Conservation (phyloP, 2,329 filamentous ascomycete species). For the Tolypocladium cylindrosporum region DNA sequence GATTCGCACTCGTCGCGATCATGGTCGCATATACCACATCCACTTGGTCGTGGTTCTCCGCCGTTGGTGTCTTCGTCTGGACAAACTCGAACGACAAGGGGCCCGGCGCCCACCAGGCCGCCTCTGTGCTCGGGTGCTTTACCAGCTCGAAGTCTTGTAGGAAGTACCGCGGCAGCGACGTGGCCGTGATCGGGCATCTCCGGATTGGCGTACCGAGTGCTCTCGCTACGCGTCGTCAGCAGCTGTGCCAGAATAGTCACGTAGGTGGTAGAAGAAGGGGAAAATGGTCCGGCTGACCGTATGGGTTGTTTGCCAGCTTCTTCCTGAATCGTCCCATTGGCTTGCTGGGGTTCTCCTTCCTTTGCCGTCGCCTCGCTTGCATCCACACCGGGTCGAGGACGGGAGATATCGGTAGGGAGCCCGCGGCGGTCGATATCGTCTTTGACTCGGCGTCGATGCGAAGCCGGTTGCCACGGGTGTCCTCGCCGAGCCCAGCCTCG, state of each 20-base stretch:
- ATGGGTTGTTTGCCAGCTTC: conserved; percentile 52
- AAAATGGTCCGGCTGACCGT: conserved; percentile 36
- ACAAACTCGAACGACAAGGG: conserved; percentile 22
- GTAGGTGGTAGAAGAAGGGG: not conserved
- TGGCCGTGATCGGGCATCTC: conserved; percentile 37
- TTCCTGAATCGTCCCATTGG: conserved; percentile 39
- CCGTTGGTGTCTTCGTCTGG: conserved; percentile 5
- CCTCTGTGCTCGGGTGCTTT: conserved; percentile 39
- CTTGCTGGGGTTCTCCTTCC: conserved; percentile 22
- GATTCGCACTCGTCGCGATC: not conserved
- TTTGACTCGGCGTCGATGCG: conserved; percentile 29
- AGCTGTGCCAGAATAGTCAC: not conserved
- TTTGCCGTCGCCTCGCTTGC: conserved; percentile 31
- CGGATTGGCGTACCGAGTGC: conserved; percentile 53
- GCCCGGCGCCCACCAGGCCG: conserved; percentile 47
- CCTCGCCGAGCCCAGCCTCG: conserved; percentile 19
- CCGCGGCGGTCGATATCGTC: conserved; percentile 33
- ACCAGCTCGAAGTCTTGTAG: conserved; percentile 51
- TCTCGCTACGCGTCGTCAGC: conserved; percentile 36
- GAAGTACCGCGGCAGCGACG: conserved; percentile 48
- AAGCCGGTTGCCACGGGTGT: conserved; percentile 17
- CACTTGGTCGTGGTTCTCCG: not conserved
- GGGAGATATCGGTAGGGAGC: conserved; percentile 42
- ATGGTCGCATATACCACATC: too few species aligned
- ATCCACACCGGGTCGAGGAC: conserved; percentile 42